Conservation (phyloP, 176 grass and related monocot species). For the Avena insularis region DNA sequence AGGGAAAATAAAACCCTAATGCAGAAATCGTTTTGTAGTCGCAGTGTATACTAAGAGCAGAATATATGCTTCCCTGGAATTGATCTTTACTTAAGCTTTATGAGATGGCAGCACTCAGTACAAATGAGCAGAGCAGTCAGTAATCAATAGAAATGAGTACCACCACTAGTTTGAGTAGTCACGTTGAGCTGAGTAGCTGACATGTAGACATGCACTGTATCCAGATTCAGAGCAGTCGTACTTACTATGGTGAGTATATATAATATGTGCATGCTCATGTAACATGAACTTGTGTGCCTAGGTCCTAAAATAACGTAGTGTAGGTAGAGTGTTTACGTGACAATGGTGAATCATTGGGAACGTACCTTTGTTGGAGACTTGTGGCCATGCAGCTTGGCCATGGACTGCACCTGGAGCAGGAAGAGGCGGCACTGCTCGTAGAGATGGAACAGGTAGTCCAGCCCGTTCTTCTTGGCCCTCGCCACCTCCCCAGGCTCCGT, state of each 20-base stretch:
- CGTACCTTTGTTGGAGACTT: conserved; percentile 97
- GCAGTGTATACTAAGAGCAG: too few relatives aligned
- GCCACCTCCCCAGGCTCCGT: conserved; percentile 98
- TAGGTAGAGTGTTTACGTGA: neutral
- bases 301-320: neutral
- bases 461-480: conserved; percentile 96
- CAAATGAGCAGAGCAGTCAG: neutral
- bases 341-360: neutral
- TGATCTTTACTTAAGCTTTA: neutral
- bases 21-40: neutral
- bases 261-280: neutral
- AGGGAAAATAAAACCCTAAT: too few relatives aligned
- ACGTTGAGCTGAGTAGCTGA: neutral
- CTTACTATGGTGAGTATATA: neutral
- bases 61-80: neutral
- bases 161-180: neutral
- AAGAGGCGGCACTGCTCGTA: conserved; percentile 99
- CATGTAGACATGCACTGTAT: neutral
- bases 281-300: neutral
- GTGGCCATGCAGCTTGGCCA: conserved; percentile 79
- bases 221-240: neutral
- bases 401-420: conserved; percentile 93
- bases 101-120: neutral
- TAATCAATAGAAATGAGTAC: neutral
- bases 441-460: conserved; percentile 97